These are phyloP conservation scores for Candida caryicola DNA, from an alignment of 805 yeast genomes.

Conservation along the genomic window DNA sequence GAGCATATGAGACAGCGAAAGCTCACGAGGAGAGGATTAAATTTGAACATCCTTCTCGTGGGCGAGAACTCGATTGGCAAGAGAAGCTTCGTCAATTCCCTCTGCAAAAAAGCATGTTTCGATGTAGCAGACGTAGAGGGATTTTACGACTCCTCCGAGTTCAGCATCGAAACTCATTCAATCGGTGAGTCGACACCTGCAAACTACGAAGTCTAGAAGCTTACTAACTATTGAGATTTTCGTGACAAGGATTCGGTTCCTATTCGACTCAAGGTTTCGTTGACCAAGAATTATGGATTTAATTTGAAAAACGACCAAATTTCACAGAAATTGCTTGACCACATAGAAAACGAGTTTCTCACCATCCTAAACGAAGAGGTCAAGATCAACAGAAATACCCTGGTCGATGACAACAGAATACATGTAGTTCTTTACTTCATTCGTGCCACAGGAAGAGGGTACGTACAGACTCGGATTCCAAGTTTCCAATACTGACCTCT, in stretches of 20 bases:
- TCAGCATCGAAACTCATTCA: slow-evolving; percentile 12
- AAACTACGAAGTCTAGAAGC: neutral
- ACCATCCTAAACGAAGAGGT: slow-evolving; percentile 11
- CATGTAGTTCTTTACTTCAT: slow-evolving; percentile 27
- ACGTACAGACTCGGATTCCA: slow-evolving; percentile 1
- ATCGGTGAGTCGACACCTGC: slow-evolving; percentile 9
- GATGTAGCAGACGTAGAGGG: neutral
- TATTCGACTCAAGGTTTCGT: slow-evolving; percentile 16
- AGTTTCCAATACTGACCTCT: neutral
- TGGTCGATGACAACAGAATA: slow-evolving; percentile 18
- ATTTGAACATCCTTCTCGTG: slow-evolving; percentile 27
- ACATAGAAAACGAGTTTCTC: slow-evolving; percentile 9
- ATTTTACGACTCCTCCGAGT: slow-evolving; percentile 5
- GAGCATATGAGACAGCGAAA: slow-evolving; percentile 21
- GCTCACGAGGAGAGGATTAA: slow-evolving; percentile 19
- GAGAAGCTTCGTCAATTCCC: slow-evolving; percentile 75
- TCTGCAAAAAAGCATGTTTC: slow-evolving; percentile 32
- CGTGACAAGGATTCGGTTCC: slow-evolving; percentile 9
- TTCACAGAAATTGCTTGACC: slow-evolving; percentile 7
- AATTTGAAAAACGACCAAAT: slow-evolving; percentile 19
- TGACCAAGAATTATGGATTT: slow-evolving; percentile 26
- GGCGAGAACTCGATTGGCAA: slow-evolving; percentile 55
- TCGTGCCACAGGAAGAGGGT: slow-evolving; percentile 13
- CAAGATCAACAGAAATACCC: slow-evolving; percentile 13
- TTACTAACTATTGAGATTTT: slow-evolving; percentile 8